A percentile compares a stretch with the other conserved stretches of the same genome.
These are phyloP conservation scores for Pestalotiopsis sp. DNA, from an alignment of 2,329 filamentous ascomycete genomes.

Conservation along the genomic window DNA sequence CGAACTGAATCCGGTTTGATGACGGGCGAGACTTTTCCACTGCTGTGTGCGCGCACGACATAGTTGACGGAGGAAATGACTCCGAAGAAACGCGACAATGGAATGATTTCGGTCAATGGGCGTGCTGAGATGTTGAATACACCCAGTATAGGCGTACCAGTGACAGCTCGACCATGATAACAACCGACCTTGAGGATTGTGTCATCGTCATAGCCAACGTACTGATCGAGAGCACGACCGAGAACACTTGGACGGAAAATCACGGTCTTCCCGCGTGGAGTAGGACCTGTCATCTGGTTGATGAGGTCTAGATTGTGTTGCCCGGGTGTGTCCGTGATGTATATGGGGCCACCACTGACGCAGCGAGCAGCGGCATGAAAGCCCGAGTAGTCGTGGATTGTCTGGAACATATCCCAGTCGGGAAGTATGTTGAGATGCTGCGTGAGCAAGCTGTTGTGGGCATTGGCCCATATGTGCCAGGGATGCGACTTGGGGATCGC, in stretches of 20 bases:
- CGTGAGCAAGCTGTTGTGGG: slow-evolving; percentile 82
- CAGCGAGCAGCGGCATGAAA: slow-evolving; percentile 92
- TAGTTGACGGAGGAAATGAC: slow-evolving; percentile 62
- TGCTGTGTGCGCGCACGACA: slow-evolving; percentile 72
- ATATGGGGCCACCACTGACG: slow-evolving; percentile 88
- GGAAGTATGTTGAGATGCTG: slow-evolving; percentile 85
- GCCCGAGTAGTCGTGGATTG: slow-evolving; percentile 66
- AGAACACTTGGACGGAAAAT: slow-evolving; percentile 78
- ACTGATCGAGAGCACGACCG: slow-evolving; percentile 73
- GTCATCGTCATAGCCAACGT: slow-evolving; percentile 75
- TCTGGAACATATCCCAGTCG: slow-evolving; percentile 78
- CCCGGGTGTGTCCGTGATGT: slow-evolving; percentile 89
- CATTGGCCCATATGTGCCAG: slow-evolving; percentile 96
- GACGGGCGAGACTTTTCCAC: slow-evolving; percentile 61
- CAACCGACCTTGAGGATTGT: slow-evolving; percentile 76
- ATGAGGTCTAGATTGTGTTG: slow-evolving; percentile 78
- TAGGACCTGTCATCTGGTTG: slow-evolving; percentile 77
- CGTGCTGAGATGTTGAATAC: slow-evolving; percentile 78
- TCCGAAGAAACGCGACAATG: slow-evolving; percentile 74
- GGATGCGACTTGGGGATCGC: slow-evolving; percentile 78
- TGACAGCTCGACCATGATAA: slow-evolving; percentile 69
- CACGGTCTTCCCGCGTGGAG: slow-evolving; percentile 71
- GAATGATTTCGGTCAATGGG: slow-evolving; percentile 68
- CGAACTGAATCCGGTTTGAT: slow-evolving; percentile 45
- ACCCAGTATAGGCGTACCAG: slow-evolving; percentile 77